phyloP scores from a whole-genome alignment of 331 rosid species.

The Pyracantha coccinea region DNA sequence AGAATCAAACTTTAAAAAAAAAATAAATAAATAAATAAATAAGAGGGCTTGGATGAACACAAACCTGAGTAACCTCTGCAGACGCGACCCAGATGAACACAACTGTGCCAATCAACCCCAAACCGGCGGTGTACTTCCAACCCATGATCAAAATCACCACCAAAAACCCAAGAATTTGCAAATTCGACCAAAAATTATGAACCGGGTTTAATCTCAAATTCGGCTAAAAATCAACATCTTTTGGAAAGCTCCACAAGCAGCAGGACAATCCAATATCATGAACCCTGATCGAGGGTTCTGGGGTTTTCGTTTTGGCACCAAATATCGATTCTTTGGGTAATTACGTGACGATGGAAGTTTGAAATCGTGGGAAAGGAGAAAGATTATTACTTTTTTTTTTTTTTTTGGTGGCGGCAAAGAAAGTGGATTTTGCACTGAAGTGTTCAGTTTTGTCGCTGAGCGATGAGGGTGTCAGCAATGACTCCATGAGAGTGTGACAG shows the following conservation, averaged over 20 bases:
- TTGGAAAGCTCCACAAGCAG: neutral
- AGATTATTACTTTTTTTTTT: neutral
- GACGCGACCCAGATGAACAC: slow-evolving; percentile 62
- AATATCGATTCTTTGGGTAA: neutral
- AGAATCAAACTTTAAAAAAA: neutral
- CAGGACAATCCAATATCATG: neutral
- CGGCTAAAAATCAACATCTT: slow-evolving; percentile 11
- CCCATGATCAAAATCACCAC: slow-evolving; percentile 33
- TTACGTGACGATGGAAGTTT: neutral
- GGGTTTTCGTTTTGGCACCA: neutral
- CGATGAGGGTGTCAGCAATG: neutral
- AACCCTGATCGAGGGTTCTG: neutral
- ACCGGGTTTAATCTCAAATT: neutral
- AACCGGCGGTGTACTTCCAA: slow-evolving; percentile 47
- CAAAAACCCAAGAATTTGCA: neutral
- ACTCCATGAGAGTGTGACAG: slow-evolving; percentile 9
- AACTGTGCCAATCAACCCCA: slow-evolving; percentile 47
- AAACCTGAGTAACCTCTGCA: slow-evolving; percentile 76
- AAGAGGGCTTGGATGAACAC: neutral
- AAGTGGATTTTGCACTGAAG: neutral
- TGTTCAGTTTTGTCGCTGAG: neutral
- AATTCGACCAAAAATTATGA: neutral
- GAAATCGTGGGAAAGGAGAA: neutral
- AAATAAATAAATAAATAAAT: neutral
- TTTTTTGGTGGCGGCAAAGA: no score